Evolutionary conservation across 805 yeast genomes (phyloP).

Genomic region (Candida multigemmis): DNA sequence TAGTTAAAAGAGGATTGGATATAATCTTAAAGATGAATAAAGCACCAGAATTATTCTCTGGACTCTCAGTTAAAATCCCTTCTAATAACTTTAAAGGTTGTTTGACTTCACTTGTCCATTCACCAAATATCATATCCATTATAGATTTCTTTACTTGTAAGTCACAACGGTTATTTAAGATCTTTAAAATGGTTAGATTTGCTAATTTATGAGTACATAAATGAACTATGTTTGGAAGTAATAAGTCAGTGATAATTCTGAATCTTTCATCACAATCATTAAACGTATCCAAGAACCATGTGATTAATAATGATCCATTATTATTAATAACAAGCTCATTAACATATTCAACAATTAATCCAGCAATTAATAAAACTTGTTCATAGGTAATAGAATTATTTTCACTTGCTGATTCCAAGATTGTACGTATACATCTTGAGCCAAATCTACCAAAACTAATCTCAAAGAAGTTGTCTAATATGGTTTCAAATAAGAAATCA

Average conservation of each 20-base stretch:
- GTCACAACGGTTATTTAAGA: constrained; percentile 63
- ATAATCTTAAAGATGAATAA: constrained; percentile 69
- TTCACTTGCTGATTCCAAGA: constrained; percentile 62
- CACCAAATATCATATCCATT: constrained; percentile 59
- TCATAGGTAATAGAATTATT: constrained; percentile 34
- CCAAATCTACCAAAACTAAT: constrained; percentile 89
- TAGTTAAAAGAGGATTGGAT: constrained; percentile 55
- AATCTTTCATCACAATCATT: constrained; percentile 47
- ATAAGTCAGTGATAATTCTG: constrained; percentile 50
- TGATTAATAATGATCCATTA: constrained; percentile 81
- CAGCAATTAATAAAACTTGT: constrained; percentile 64
- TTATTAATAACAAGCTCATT: constrained; percentile 72
- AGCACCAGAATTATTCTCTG: constrained; percentile 44
- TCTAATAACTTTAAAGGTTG: constrained; percentile 42
- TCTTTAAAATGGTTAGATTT: constrained; percentile 69
- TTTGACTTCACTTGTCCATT: constrained; percentile 15
- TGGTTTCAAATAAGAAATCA: constrained; percentile 80
- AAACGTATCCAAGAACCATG: constrained; percentile 88
- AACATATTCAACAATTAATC: constrained; percentile 69
- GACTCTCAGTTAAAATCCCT: constrained; percentile 54
- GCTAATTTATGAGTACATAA: constrained; percentile 80
- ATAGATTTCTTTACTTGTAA: constrained; percentile 51
- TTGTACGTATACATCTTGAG: constrained; percentile 89
- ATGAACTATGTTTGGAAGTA: constrained; percentile 52
- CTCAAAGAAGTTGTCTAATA: constrained; percentile 67